Evolutionary conservation across 1,139 yeast species (phyloP).

Genomic region (Sugiyamaella xylanicola): DNA sequence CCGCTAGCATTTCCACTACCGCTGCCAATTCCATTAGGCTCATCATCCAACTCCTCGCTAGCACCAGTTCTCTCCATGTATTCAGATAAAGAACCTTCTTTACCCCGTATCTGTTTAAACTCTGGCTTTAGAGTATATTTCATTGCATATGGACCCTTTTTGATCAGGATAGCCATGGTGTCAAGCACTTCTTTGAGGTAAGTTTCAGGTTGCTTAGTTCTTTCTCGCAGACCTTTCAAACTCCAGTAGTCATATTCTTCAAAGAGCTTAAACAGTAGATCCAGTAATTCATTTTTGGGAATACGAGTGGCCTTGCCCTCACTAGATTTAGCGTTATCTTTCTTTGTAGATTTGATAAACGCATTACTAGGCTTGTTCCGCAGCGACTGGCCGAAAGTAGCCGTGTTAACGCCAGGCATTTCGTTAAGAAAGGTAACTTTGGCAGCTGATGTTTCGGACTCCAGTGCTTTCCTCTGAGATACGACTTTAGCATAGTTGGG

Average conservation of each 20-base stretch:
- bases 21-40: background rate
- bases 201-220: slow-evolving; percentile 94
- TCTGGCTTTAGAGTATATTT: slow-evolving; percentile 90
- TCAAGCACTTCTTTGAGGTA: slow-evolving; percentile 90
- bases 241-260: slow-evolving; percentile 98
- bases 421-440: slow-evolving; percentile 79
- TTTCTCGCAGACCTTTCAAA: slow-evolving; percentile 87
- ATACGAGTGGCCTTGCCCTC: slow-evolving; percentile 93
- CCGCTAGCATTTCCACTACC: slow-evolving; percentile 7
- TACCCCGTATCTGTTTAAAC: slow-evolving; percentile 58
- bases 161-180: slow-evolving; percentile 82
- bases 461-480: slow-evolving; percentile 52
- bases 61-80: slow-evolving; percentile 30
- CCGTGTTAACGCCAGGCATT: slow-evolving; percentile 83
- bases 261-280: slow-evolving; percentile 80
- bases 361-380: slow-evolving; percentile 42
- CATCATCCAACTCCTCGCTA: background rate
- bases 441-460: slow-evolving; percentile 56
- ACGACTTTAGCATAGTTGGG: slow-evolving; percentile 64
- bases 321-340: slow-evolving; percentile 47
- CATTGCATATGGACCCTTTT: slow-evolving; percentile 94
- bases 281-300: slow-evolving; percentile 91
- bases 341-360: slow-evolving; percentile 42
- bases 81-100: slow-evolving; percentile 41
- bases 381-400: slow-evolving; percentile 77